A percentile compares a stretch with the other conserved stretches of the same genome.
These are phyloP conservation scores for Annona squamosa DNA, from an alignment of 164 flowering plant species.

Conservation along the genomic window DNA sequence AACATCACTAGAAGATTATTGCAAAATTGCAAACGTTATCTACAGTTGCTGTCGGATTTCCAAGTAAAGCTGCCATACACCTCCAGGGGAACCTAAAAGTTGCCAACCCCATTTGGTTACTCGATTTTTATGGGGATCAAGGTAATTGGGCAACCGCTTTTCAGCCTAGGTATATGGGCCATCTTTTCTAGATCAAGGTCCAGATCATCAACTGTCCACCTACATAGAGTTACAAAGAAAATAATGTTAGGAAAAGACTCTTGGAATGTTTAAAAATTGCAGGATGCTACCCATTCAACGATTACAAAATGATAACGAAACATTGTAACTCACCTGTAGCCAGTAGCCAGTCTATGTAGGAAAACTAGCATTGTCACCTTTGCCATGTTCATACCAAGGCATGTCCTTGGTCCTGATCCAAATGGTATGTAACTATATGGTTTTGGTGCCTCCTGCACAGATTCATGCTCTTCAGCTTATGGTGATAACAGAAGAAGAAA, in stretches of 20 bases:
- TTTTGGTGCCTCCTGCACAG: conserved; percentile 32
- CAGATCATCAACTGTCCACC: conserved; percentile 10
- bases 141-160: conserved; percentile 10
- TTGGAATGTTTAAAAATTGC: background rate
- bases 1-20: background rate
- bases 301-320: too few relatives aligned
- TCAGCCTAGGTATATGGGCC: conserved; percentile 6
- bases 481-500: too few relatives aligned
- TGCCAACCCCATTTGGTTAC: background rate
- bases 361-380: conserved; percentile 48
- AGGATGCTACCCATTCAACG: background rate
- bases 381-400: conserved; percentile 37
- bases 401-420: conserved; percentile 50
- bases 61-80: background rate
- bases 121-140: background rate
- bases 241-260: background rate
- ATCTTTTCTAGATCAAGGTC: conserved; percentile 9
- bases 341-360: conserved; percentile 40
- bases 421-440: conserved; percentile 51
- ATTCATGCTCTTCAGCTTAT: background rate
- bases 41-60: background rate
- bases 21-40: background rate
- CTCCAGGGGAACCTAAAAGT: background rate
- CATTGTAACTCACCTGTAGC: conserved; percentile 28
- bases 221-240: background rate